Conservation (phyloP, 768 basidiomycete genomes). For the Suillus subalutaceus region DNA sequence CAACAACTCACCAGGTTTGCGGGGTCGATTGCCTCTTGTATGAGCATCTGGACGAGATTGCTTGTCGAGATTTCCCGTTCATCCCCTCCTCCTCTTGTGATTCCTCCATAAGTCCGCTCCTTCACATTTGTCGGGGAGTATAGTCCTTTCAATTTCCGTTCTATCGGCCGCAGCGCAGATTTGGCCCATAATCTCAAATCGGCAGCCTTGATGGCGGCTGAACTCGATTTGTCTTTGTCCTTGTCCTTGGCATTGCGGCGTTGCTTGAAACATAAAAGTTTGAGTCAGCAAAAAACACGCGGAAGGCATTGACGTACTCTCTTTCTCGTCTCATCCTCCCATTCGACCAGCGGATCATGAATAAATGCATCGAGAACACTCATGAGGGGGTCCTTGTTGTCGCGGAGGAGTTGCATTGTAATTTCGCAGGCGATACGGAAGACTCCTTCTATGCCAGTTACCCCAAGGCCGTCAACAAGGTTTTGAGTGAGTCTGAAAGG, state of each 20-base stretch:
- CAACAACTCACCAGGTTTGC: slow-evolving; percentile 61
- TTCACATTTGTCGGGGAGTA: slow-evolving; percentile 53
- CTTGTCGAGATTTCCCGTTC: slow-evolving; percentile 65
- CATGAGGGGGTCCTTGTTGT: slow-evolving; percentile 92
- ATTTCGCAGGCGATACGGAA: slow-evolving; percentile 92
- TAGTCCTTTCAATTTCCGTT: slow-evolving; percentile 78
- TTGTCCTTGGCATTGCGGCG: slow-evolving; percentile 41
- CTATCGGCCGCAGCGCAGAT: slow-evolving; percentile 77
- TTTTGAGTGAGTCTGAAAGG: slow-evolving; percentile 96
- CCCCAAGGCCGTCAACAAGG: slow-evolving; percentile 87
- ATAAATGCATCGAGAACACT: slow-evolving; percentile 96
- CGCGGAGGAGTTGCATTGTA: slow-evolving; percentile 81
- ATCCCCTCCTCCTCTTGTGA: slow-evolving; percentile 24
- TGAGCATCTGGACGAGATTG: slow-evolving; percentile 89
- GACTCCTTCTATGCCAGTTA: slow-evolving; percentile 92
- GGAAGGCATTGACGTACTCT: slow-evolving; percentile 40
- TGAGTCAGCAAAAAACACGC: not conserved
- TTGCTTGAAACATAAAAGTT: slow-evolving; percentile 8
- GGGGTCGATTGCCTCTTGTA: slow-evolving; percentile 82
- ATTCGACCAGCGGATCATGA: slow-evolving; percentile 96
- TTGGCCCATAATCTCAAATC: slow-evolving; percentile 72
- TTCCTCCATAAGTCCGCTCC: slow-evolving; percentile 37
- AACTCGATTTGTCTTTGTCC: not conserved
- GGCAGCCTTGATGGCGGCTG: slow-evolving; percentile 43
- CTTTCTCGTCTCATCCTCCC: slow-evolving; percentile 82